Evolutionary conservation across 768 basidiomycete genomes (phyloP).

Genomic region (Russula compacta): DNA sequence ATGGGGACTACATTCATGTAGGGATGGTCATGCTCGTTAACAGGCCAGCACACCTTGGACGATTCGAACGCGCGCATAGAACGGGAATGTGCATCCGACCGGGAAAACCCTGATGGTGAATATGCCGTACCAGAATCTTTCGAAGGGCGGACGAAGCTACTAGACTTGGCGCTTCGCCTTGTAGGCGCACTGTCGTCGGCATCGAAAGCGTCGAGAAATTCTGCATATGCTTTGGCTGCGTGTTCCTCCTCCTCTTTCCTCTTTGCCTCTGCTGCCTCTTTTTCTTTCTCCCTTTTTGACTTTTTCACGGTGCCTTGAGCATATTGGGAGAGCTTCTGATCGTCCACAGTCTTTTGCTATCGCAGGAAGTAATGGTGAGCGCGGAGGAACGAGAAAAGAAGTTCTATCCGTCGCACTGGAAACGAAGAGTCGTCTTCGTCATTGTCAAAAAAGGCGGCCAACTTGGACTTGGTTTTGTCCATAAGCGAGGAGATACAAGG

Average conservation of each 20-base stretch:
- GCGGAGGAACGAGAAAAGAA: constrained; percentile 38
- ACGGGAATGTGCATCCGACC: constrained; percentile 26
- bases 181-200: constrained; percentile 42
- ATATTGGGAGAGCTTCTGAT: constrained; percentile 79
- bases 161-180: constrained; percentile 38
- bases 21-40: not conserved
- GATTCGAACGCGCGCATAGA: constrained; percentile 26
- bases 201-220: constrained; percentile 80
- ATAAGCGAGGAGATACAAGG: constrained; percentile 26
- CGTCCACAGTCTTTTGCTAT: constrained; percentile 81
- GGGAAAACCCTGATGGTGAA: constrained; percentile 29
- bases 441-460: constrained; percentile 78
- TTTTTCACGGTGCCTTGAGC: constrained; percentile 80
- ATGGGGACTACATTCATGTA: constrained; percentile 38
- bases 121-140: constrained; percentile 41
- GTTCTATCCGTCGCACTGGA: constrained; percentile 84
- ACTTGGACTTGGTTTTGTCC: constrained; percentile 58
- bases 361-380: constrained; percentile 48
- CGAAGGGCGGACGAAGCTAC: constrained; percentile 52
- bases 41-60: constrained; percentile 25
- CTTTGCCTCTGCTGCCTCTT: constrained; percentile 86
- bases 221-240: constrained; percentile 71
- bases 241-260: constrained; percentile 73
- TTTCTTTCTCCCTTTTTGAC: constrained; percentile 86
- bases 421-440: constrained; percentile 81